A percentile compares a stretch with the other conserved stretches of the same genome.
phyloP scores from a whole-genome alignment of 1,139 yeast genomes.

The Lodderomyces margitis region DNA sequence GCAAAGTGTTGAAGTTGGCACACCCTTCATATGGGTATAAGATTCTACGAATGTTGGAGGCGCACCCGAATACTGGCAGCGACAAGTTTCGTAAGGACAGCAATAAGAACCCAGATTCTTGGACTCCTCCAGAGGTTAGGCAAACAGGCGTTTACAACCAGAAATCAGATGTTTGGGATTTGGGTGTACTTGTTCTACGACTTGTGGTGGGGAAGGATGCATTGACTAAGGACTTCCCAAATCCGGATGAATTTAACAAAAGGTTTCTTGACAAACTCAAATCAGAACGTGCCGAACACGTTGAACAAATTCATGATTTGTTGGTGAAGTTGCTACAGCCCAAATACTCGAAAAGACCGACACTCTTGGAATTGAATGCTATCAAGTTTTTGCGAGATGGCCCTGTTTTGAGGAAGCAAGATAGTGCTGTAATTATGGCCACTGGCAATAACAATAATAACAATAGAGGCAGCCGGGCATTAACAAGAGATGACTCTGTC shows the following conservation, averaged over 20 bases:
- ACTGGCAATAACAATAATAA: constrained; percentile 3
- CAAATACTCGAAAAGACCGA: constrained; percentile 70
- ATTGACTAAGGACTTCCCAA: constrained; percentile 26
- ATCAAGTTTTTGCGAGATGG: constrained; percentile 77
- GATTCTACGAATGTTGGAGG: constrained; percentile 56
- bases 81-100: constrained; percentile 13
- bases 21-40: constrained; percentile 73
- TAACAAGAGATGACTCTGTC: neutral
- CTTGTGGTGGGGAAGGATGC: constrained; percentile 61
- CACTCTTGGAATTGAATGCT: constrained; percentile 81
- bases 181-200: constrained; percentile 77
- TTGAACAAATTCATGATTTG: constrained; percentile 56
- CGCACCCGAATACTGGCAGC: constrained; percentile 40
- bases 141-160: constrained; percentile 47
- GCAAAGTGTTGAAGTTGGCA: constrained; percentile 53
- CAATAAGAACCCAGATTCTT: constrained; percentile 29
- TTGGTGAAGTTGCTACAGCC: constrained; percentile 61
- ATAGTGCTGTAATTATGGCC: neutral
- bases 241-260: constrained; percentile 62
- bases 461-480: neutral
- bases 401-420: constrained; percentile 26
- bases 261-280: constrained; percentile 24
- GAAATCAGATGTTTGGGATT: constrained; percentile 90
- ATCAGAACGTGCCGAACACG: constrained; percentile 26
- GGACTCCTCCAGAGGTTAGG: constrained; percentile 74